Conservation (phyloP, 257 asterid species). For the Voacanga thouarsii region DNA sequence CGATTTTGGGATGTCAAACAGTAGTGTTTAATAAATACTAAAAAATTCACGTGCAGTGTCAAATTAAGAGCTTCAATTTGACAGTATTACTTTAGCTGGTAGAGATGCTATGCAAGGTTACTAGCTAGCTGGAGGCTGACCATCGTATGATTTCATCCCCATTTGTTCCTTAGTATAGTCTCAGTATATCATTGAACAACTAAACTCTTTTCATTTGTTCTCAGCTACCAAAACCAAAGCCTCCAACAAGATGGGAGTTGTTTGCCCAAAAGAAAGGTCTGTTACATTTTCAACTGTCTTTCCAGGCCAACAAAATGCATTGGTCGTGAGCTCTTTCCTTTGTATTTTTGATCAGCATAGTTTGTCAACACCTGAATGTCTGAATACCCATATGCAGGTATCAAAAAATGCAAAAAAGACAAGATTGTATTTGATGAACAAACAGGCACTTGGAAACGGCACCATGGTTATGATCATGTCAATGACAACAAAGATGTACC, state of each 20-base stretch:
- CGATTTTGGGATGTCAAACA: neutral
- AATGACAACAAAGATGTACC: constrained; percentile 90
- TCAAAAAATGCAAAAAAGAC: constrained; percentile 62
- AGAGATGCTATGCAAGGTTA: neutral
- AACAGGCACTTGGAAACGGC: constrained; percentile 79
- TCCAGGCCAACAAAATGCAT: constrained; percentile 3
- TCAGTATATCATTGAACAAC: constrained; percentile 6
- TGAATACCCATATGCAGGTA: constrained; percentile 48
- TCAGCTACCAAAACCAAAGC: constrained; percentile 90
- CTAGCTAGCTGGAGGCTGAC: neutral
- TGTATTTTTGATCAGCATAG: neutral
- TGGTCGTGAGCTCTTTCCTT: neutral
- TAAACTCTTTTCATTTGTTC: constrained; percentile 20
- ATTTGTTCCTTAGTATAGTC: no score
- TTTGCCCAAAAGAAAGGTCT: constrained; percentile 93
- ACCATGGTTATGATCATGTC: constrained; percentile 86
- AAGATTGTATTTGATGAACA: constrained; percentile 81
- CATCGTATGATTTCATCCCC: neutral
- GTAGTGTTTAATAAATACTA: neutral
- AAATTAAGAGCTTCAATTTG: neutral
- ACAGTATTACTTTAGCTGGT: neutral
- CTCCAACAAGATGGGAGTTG: constrained; percentile 89
- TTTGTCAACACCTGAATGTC: neutral
- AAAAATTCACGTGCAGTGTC: neutral
- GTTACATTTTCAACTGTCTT: constrained; percentile 4